These are phyloP conservation scores for Xylaria acuta DNA, from an alignment of 495 filamentous ascomycete species.

Conservation along the genomic window DNA sequence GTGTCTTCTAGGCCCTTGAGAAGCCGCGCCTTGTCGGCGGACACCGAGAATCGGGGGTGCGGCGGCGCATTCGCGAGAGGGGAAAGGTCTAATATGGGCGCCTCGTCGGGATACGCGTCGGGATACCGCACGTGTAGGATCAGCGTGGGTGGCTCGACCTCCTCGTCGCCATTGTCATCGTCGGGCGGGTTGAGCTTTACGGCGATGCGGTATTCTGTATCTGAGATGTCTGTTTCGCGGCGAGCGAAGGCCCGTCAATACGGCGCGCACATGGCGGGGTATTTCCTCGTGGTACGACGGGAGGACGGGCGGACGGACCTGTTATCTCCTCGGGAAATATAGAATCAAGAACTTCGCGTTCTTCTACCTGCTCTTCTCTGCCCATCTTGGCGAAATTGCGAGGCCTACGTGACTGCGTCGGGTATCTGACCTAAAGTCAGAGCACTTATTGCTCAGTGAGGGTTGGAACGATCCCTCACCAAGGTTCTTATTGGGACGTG, in stretches of 20 bases:
- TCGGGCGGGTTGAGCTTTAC: constrained; percentile 77
- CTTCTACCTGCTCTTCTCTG: constrained; percentile 90
- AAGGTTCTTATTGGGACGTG: neutral
- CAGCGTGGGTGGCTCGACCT: constrained; percentile 66
- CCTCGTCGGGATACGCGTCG: constrained; percentile 82
- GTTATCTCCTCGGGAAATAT: constrained; percentile 98
- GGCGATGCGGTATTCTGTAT: constrained; percentile 82
- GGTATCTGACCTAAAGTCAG: neutral
- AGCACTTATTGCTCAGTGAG: neutral
- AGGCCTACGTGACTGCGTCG: neutral
- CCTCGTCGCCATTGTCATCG: constrained; percentile 57
- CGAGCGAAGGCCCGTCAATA: constrained; percentile 11
- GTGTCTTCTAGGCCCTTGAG: constrained; percentile 70
- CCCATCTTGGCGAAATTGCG: constrained; percentile 67
- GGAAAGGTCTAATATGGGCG: constrained; percentile 78
- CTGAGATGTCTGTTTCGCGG: constrained; percentile 72
- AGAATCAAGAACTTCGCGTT: constrained; percentile 95
- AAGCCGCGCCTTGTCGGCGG: constrained; percentile 71
- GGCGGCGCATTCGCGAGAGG: constrained; percentile 71
- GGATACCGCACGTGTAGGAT: constrained; percentile 85
- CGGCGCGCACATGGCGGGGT: constrained; percentile 24
- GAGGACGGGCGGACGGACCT: constrained; percentile 57
- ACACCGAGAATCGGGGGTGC: constrained; percentile 63
- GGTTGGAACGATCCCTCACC: too few species aligned
- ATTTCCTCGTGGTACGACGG: constrained; percentile 12